Evolutionary conservation across 371 early-diverging fungal genomes (phyloP).

Genomic region (Lichtheimia ornata): DNA sequence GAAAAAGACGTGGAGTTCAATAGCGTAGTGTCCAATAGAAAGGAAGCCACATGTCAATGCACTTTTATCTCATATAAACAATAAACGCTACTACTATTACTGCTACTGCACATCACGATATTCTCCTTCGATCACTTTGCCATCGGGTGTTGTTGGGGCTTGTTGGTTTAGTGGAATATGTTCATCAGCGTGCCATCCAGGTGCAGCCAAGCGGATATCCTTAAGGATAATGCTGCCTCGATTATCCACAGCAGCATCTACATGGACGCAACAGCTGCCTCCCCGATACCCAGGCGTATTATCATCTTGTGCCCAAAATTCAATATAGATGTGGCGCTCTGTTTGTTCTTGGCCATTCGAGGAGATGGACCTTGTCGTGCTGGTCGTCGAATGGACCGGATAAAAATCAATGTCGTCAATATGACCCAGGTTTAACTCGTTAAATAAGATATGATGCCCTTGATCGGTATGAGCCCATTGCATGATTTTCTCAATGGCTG

Average conservation of each 20-base stretch:
- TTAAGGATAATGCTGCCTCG: slow-evolving; percentile 5
- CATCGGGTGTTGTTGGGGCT: neutral
- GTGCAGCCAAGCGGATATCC: slow-evolving; percentile 15
- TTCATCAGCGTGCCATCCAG: slow-evolving; percentile 21
- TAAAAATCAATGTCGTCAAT: slow-evolving; percentile 26
- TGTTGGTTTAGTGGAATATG: slow-evolving; percentile 7
- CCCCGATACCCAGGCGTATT: slow-evolving; percentile 22
- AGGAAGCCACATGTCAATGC: no score
- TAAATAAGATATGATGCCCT: slow-evolving; percentile 23
- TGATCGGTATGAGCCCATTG: slow-evolving; percentile 23
- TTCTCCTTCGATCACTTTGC: slow-evolving; percentile 21
- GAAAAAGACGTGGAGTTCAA: no score
- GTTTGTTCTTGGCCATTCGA: slow-evolving; percentile 6
- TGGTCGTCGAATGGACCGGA: slow-evolving; percentile 18
- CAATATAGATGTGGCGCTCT: slow-evolving; percentile 17
- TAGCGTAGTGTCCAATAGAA: no score
- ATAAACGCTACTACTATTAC: neutral
- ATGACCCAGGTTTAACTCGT: slow-evolving; percentile 32
- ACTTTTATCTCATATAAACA: no score
- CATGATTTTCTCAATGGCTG: slow-evolving; percentile 32
- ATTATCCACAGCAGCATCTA: slow-evolving; percentile 22
- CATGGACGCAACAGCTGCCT: slow-evolving; percentile 31
- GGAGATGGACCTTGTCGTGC: neutral
- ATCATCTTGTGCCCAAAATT: slow-evolving; percentile 37
- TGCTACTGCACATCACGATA: slow-evolving; percentile 16